phyloP scores from a whole-genome alignment of 805 yeast genomes.

The Yamadazyma ubonensis region DNA sequence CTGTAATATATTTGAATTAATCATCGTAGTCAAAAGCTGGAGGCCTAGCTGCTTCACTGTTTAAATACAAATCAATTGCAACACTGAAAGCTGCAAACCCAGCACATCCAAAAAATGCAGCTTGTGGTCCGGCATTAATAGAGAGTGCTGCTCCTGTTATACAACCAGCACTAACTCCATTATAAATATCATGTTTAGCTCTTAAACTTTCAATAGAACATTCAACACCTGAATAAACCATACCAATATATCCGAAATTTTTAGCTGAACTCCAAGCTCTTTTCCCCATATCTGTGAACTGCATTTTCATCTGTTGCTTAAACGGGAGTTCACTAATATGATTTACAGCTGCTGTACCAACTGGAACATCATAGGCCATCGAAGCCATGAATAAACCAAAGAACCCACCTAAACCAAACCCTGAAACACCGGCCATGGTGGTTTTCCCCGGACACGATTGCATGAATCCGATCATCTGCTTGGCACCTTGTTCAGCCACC shows the following conservation, averaged over 20 bases:
- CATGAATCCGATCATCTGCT: slow-evolving; percentile 78
- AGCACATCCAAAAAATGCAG: slow-evolving; percentile 89
- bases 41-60: slow-evolving; percentile 79
- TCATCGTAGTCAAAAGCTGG: slow-evolving; percentile 85
- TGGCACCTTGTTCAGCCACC: slow-evolving; percentile 89
- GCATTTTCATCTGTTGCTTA: slow-evolving; percentile 87
- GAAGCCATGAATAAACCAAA: slow-evolving; percentile 94
- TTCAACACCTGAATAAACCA: slow-evolving; percentile 89
- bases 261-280: slow-evolving; percentile 88
- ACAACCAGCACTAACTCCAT: slow-evolving; percentile 93
- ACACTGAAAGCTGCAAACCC: slow-evolving; percentile 96
- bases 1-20: slow-evolving; percentile 15
- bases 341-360: slow-evolving; percentile 52
- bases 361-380: slow-evolving; percentile 77
- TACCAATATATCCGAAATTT: slow-evolving; percentile 90
- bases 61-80: slow-evolving; percentile 83
- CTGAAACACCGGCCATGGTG: slow-evolving; percentile 87
- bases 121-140: slow-evolving; percentile 88
- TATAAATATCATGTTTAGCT: slow-evolving; percentile 89
- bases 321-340: slow-evolving; percentile 83
- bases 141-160: slow-evolving; percentile 96
- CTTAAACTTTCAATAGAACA: slow-evolving; percentile 82
- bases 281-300: slow-evolving; percentile 87
- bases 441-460: slow-evolving; percentile 95
- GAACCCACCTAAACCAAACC: slow-evolving; percentile 92